Percentiles rank a stretch among this genome's conserved stretches.
These are phyloP conservation scores for Saccharomycopsis selenospora DNA, from an alignment of 805 yeast species.

Conservation along the genomic window DNA sequence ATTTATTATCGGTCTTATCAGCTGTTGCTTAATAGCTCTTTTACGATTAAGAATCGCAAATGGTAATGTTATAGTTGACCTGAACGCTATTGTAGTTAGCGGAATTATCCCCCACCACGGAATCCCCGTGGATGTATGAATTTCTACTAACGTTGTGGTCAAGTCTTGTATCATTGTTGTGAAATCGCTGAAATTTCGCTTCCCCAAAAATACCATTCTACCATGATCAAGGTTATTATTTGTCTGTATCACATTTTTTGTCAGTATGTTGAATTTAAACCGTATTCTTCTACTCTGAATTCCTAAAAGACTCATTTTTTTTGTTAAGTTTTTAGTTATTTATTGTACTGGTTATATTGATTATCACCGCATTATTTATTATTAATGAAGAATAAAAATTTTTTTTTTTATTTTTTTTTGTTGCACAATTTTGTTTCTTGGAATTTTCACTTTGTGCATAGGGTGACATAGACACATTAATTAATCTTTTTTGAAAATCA, in stretches of 20 bases:
- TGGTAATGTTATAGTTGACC: conserved; percentile 69
- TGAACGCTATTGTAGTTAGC: conserved; percentile 53
- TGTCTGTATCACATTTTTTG: not conserved
- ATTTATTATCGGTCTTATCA: conserved; percentile 59
- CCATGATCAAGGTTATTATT: not conserved
- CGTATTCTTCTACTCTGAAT: conserved; percentile 2
- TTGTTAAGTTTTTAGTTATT: too few relatives aligned
- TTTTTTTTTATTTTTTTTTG: too few relatives aligned
- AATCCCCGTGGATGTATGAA: conserved; percentile 52
- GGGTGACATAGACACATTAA: too few relatives aligned
- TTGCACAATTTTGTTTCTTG: too few relatives aligned
- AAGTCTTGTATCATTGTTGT: conserved; percentile 4
- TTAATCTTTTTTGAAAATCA: too few relatives aligned
- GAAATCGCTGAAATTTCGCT: conserved; percentile 7
- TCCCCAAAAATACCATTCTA: too few relatives aligned
- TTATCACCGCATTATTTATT: too few relatives aligned
- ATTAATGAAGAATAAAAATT: too few relatives aligned
- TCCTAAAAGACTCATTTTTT: not conserved
- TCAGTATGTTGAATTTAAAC: not conserved
- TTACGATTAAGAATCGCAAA: conserved; percentile 66
- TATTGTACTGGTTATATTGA: too few relatives aligned
- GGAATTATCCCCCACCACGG: conserved; percentile 88
- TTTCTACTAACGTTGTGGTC: conserved; percentile 34
- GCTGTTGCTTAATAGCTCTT: conserved; percentile 62
- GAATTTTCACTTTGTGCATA: too few relatives aligned